phyloP scores from a whole-genome alignment of 1,284 basidiomycete species.

The Caloboletus inedulis region DNA sequence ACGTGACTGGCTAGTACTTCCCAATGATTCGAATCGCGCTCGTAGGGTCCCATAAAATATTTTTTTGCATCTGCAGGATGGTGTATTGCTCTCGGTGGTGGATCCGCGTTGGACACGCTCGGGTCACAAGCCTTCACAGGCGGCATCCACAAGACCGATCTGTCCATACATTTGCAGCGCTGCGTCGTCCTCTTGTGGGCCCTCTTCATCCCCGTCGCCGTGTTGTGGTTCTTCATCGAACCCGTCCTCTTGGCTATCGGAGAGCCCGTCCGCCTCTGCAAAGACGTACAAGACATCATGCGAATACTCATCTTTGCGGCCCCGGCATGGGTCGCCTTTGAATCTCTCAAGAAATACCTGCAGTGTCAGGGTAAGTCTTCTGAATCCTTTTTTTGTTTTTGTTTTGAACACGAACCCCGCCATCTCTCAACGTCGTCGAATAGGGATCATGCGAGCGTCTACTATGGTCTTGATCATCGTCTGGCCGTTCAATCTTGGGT shows the following conservation, averaged over 20 bases:
- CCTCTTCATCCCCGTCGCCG: constrained; percentile 57
- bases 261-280: constrained; percentile 54
- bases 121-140: constrained; percentile 75
- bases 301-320: constrained; percentile 61
- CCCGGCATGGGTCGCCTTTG: constrained; percentile 73
- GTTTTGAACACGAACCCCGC: background rate
- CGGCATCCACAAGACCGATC: constrained; percentile 50
- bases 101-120: constrained; percentile 73
- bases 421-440: background rate
- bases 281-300: constrained; percentile 60
- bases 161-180: constrained; percentile 68
- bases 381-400: background rate
- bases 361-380: constrained; percentile 67
- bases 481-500: constrained; percentile 59
- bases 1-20: constrained; percentile 65
- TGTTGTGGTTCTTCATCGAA: constrained; percentile 59
- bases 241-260: constrained; percentile 60
- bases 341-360: constrained; percentile 73
- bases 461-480: constrained; percentile 58
- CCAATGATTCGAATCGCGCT: constrained; percentile 18
- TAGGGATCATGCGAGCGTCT: constrained; percentile 72
- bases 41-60: constrained; percentile 49
- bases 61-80: constrained; percentile 49
- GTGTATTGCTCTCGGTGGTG: constrained; percentile 72
- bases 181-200: constrained; percentile 61